Evolutionary conservation across 306 rosid species (phyloP).

Genomic region (Gleditsia sinensis): DNA sequence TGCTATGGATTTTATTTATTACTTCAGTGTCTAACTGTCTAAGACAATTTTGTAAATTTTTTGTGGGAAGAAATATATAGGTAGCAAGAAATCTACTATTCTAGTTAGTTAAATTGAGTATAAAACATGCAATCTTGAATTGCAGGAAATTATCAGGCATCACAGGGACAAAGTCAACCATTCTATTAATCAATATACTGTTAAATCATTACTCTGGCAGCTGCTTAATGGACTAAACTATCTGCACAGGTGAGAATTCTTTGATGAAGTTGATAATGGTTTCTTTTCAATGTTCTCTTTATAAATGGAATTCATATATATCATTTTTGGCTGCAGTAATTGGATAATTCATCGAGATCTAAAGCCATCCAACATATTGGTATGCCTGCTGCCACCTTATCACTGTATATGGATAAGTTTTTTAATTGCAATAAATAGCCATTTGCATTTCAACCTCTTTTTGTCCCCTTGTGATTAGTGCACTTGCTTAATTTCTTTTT

Average conservation of each 20-base stretch:
- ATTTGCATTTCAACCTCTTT: not conserved
- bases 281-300: slow-evolving; percentile 23
- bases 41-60: slow-evolving; percentile 1
- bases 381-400: slow-evolving; percentile 33
- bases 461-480: not conserved
- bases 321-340: slow-evolving; percentile 58
- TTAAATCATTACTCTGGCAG: slow-evolving; percentile 93
- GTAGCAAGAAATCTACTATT: slow-evolving; percentile 21
- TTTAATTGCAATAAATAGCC: not conserved
- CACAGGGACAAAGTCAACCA: slow-evolving; percentile 94
- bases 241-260: slow-evolving; percentile 71
- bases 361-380: slow-evolving; percentile 98
- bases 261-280: slow-evolving; percentile 22
- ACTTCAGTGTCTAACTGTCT: not conserved
- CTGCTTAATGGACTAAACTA: slow-evolving; percentile 92
- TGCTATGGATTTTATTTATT: slow-evolving; percentile 15
- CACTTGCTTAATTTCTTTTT: not conserved
- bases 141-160: slow-evolving; percentile 92
- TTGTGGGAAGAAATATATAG: slow-evolving; percentile 10
- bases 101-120: not conserved
- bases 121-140: slow-evolving; percentile 35
- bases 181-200: slow-evolving; percentile 74
- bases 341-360: slow-evolving; percentile 96
- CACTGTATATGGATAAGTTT: not conserved
- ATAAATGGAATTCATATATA: slow-evolving; percentile 25